Base-by-base conservation (phyloP, 805 yeast genomes). In the Wickerhamomyces strasburgensis region DNA sequence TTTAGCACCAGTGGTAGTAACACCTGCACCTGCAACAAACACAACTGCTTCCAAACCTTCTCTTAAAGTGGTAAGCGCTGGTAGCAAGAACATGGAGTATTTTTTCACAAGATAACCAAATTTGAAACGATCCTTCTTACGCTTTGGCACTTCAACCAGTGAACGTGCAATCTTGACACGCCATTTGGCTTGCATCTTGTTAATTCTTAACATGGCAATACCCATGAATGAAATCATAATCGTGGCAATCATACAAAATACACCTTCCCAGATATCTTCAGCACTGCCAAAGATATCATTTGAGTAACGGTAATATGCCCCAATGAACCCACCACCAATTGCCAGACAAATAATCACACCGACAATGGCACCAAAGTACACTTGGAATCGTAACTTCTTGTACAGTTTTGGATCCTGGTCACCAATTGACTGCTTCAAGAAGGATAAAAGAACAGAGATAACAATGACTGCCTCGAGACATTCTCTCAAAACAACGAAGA, bases 41-140 rank as follows among this genome's bases (percentile, higher is more conserved):
- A 89, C 95, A 42, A 89, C 89, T 29, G 96, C 96, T 72, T 89
- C 97, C 49, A 89, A 72, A 64, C 98, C 98, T 73, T 90, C 98
- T 76, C 98, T 82, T 46, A 90, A 72, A 46, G 86, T 82, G 21
- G 98, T 90, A 57, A 90, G 71, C 51, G 85, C 84, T 10, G 98
- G 97, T 49, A 90, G 72, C 42, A 90, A 61, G 54, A 88, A 87
- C 93, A 90, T 78, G 41, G 89, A 76, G 60, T 90, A 89, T 61
- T 84, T 86, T 58, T 77, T 78, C 4, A 80, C 49, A 51, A 74
- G 62, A 55, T 70, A 72, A 19, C 79, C 72, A 30, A 81, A 19
- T 46, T 64, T 72, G 55, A 75, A 77, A 46, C 74, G 65, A 46
- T 73, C 80, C 43, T 62, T 61, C 44, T 60, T 72, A 11, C 58